Base-by-base conservation (phyloP, 257 asterid genomes). In the Avicennia marina region DNA sequence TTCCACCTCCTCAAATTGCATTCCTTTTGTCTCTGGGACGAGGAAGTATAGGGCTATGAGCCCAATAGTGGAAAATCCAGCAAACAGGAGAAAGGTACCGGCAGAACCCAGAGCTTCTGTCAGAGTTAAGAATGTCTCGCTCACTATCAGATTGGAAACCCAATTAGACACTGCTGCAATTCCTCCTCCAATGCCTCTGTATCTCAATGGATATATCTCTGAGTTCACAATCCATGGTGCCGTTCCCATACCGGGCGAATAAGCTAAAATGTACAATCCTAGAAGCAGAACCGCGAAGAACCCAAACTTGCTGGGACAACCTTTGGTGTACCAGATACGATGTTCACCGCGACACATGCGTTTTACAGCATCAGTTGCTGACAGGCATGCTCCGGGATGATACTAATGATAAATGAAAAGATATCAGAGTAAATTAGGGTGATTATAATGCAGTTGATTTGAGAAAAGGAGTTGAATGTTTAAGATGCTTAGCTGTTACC, bases 141-240 rank as follows among this genome's bases (percentile, higher is more conserved):
- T 81, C 27, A 88, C 95, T 0, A 88, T 75, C 11, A 88, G 81
- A 66, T 84, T 84, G 0, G 87, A 77, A 2, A 77, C 55, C 90
- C 90, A 84, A 12, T 84, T 79, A 18, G 83, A 56, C 26, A 84
- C 87, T 0, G 95, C 87, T 0, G 94, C 94, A 1, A 81, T 86
- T 3, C 95, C 95, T 20, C 94, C 90, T 0, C 94, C 85, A 13
- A 81, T 65, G 1, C 95, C 95, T 62, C 90, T 58, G 62, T 76
- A 86, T 29, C 76, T 53, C 73, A 83, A 42, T 1, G 95, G 95
- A 44, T 86, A 86, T n/a, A 86, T 86, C 70, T 86, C 90, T 0
- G 94, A 86, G 77, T 86, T 86, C n/a, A 86, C 93, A 2, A 86
- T 80, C 89, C 95, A 86, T 0, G 93, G 89, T 0, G 41, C 86